Conservation (phyloP, 257 asterid genomes). For the Penstemon davidsonii region DNA sequence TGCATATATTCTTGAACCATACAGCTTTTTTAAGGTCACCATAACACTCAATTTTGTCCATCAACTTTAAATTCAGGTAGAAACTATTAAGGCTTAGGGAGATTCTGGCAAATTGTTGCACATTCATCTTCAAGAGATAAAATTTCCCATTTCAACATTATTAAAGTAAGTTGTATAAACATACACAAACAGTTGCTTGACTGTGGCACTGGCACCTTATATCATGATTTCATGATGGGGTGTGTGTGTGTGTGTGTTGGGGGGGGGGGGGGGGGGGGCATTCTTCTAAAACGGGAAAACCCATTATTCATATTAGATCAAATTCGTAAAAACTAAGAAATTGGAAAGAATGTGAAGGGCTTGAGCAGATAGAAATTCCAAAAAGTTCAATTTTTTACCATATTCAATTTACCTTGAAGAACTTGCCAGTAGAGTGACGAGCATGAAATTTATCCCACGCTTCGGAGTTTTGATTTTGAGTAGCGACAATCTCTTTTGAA, state of each 20-base stretch:
- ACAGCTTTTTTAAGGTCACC: not conserved
- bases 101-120: no score
- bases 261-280: no score
- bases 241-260: no score
- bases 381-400: not conserved
- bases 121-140: no score
- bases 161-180: no score
- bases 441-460: conserved; percentile 83
- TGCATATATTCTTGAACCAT: not conserved
- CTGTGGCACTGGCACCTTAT: no score
- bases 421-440: conserved; percentile 83
- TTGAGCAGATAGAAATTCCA: not conserved
- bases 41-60: not conserved
- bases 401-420: conserved; percentile 60
- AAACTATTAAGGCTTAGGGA: no score
- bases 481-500: not conserved
- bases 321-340: not conserved
- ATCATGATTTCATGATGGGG: no score
- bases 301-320: not conserved
- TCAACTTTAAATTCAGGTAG: no score
- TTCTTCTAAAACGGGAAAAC: not conserved
- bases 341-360: not conserved
- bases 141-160: no score
- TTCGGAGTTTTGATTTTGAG: conserved; percentile 43
- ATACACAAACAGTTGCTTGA: no score